A percentile compares a stretch with the other conserved stretches of the same genome.
Conservation (phyloP, 768 basidiomycete species). For the Clavaria fumosa region DNA sequence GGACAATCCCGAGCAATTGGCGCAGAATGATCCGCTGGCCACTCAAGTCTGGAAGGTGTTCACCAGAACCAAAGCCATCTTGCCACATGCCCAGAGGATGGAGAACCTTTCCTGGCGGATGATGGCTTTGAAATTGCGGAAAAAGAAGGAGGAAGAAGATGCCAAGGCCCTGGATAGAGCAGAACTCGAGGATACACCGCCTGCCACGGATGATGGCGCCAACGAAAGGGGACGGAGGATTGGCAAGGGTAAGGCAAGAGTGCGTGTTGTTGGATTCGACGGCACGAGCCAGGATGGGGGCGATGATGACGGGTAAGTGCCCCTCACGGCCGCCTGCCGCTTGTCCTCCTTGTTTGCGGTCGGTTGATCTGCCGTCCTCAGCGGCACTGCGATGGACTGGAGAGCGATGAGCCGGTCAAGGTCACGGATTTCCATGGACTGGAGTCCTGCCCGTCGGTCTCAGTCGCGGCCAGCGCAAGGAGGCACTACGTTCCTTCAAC, state of each 20-base stretch:
- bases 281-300: conserved; percentile 53
- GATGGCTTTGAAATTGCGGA: conserved; percentile 92
- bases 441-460: conserved; percentile 67
- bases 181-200: conserved; percentile 10
- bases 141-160: conserved; percentile 65
- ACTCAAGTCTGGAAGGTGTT: conserved; percentile 98
- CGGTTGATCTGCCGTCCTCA: conserved; percentile 12
- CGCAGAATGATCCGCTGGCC: conserved; percentile 79
- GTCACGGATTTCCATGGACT: conserved; percentile 85
- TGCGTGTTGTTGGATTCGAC: conserved; percentile 72
- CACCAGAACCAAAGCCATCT: conserved; percentile 70
- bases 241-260: conserved; percentile 67
- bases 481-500: conserved; percentile 33
- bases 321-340: conserved; percentile 8
- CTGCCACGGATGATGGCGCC: conserved; percentile 7
- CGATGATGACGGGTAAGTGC: conserved; percentile 62
- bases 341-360: conserved; percentile 6
- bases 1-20: conserved; percentile 46
- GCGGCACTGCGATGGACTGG: conserved; percentile 80
- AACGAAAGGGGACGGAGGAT: conserved; percentile 57
- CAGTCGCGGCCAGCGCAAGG: conserved; percentile 56
- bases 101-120: conserved; percentile 97
- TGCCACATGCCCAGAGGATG: conserved; percentile 91
- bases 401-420: conserved; percentile 80
- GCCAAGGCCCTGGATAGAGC: conserved; percentile 12